These are phyloP conservation scores for Trichoderma parareesei DNA, from an alignment of 495 filamentous ascomycete species.

Conservation along the genomic window DNA sequence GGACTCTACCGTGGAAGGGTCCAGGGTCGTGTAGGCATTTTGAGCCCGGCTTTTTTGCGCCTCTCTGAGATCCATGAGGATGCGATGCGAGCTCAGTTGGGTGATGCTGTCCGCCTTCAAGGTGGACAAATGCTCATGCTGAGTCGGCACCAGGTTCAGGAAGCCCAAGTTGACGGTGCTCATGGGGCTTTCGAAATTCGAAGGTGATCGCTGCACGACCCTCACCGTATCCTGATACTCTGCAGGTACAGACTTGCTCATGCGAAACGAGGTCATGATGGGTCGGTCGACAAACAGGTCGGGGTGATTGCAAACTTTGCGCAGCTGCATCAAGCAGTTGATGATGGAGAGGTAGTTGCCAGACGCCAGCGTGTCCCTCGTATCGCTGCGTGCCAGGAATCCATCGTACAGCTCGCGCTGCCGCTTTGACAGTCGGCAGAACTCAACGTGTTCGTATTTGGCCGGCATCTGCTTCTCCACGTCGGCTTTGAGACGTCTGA, in stretches of 20 bases:
- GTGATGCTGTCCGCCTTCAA: constrained; percentile 52
- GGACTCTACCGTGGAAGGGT: constrained; percentile 54
- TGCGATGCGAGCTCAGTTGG: constrained; percentile 54
- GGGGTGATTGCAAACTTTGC: constrained; percentile 97
- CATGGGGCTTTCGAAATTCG: constrained; percentile 59
- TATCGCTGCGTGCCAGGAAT: constrained; percentile 90
- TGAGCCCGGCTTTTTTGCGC: constrained; percentile 53
- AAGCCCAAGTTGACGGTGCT: constrained; percentile 63
- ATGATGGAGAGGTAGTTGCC: constrained; percentile 98
- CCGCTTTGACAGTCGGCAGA: constrained; percentile 87
- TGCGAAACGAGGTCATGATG: constrained; percentile 95
- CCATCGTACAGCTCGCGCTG: constrained; percentile 95
- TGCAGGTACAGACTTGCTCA: constrained; percentile 72
- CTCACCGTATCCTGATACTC: constrained; percentile 71
- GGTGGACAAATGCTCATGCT: constrained; percentile 58
- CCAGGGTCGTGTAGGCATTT: constrained; percentile 51
- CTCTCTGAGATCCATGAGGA: constrained; percentile 54
- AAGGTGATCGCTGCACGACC: constrained; percentile 51
- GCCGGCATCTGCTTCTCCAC: constrained; percentile 99
- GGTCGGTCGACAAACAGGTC: constrained; percentile 96
- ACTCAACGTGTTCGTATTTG: constrained; percentile 95
- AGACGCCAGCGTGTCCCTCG: constrained; percentile 77
- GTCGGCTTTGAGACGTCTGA: constrained; percentile 89
- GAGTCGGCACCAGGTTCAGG: constrained; percentile 71
- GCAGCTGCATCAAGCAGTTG: constrained; percentile 94